phyloP scores from a whole-genome alignment of 371 early-diverging fungal species.

The Mortierella sp. region DNA sequence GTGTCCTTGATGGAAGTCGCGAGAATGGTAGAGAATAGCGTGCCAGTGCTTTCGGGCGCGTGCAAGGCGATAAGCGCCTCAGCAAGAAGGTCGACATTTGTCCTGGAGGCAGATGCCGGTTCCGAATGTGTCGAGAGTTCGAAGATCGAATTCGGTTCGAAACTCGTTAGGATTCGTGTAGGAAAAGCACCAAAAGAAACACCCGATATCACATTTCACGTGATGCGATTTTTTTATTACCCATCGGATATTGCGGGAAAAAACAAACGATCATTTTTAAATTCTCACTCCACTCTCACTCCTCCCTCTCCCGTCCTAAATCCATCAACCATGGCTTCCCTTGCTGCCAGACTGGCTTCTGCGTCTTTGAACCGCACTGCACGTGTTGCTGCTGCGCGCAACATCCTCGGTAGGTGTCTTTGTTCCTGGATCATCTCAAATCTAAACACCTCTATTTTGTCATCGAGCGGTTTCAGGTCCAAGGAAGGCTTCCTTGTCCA shows the following conservation, averaged over 20 bases:
- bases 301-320: slow-evolving; percentile 7
- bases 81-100: slow-evolving; percentile 27
- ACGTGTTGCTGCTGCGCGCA: slow-evolving; percentile 48
- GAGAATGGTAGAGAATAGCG: slow-evolving; percentile 6
- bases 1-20: background rate
- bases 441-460: too few relatives aligned
- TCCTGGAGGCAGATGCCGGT: too few relatives aligned
- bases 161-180: background rate
- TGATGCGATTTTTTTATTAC: too few relatives aligned
- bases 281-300: slow-evolving; percentile 19
- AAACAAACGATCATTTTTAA: slow-evolving; percentile 6
- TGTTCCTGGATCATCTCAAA: background rate
- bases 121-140: too few relatives aligned
- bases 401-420: slow-evolving; percentile 48
- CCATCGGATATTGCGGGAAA: background rate
- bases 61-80: slow-evolving; percentile 19
- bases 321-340: slow-evolving; percentile 35
- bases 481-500: too few relatives aligned
- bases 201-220: too few relatives aligned
- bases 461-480: too few relatives aligned
- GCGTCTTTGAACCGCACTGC: slow-evolving; percentile 40
- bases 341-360: slow-evolving; percentile 49
- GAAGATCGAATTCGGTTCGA: background rate
- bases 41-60: slow-evolving; percentile 2
- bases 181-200: background rate